Evolutionary conservation across 2,329 filamentous ascomycete genomes (phyloP).

Genomic region (Neofusicoccum sp.): DNA sequence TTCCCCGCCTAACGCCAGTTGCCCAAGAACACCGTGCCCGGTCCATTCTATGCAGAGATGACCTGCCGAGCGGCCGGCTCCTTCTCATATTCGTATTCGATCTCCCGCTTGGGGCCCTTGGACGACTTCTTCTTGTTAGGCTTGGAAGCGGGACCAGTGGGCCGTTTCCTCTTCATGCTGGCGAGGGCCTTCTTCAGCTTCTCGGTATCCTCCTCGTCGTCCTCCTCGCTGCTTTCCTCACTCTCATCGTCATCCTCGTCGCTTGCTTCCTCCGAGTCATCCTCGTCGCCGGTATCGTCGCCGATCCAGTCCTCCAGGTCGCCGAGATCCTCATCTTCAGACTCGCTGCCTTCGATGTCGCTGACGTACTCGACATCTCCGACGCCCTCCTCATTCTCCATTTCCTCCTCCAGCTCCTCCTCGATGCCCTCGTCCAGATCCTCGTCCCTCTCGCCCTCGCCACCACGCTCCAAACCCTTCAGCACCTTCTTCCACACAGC

Average conservation of each 20-base stretch:
- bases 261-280: conserved; percentile 59
- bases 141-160: conserved; percentile 50
- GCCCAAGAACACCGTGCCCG: neutral
- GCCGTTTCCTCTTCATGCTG: conserved; percentile 57
- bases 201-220: conserved; percentile 54
- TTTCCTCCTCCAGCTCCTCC: conserved; percentile 65
- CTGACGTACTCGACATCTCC: conserved; percentile 89
- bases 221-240: conserved; percentile 56
- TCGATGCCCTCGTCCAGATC: conserved; percentile 86
- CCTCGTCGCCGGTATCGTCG: conserved; percentile 61
- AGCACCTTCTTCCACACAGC: conserved; percentile 97
- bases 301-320: conserved; percentile 90
- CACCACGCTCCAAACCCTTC: conserved; percentile 80
- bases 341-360: conserved; percentile 72
- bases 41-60: conserved; percentile 24
- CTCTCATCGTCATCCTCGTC: conserved; percentile 41
- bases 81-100: conserved; percentile 74
- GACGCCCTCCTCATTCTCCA: conserved; percentile 64
- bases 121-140: conserved; percentile 56
- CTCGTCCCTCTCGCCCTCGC: conserved; percentile 77
- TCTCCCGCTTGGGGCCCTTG: conserved; percentile 65
- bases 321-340: conserved; percentile 71
- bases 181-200: conserved; percentile 57
- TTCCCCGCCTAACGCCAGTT: neutral
- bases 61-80: conserved; percentile 47